Base-by-base conservation (phyloP, 202 grass and related monocot genomes). In the Saccharum hybrid region DNA sequence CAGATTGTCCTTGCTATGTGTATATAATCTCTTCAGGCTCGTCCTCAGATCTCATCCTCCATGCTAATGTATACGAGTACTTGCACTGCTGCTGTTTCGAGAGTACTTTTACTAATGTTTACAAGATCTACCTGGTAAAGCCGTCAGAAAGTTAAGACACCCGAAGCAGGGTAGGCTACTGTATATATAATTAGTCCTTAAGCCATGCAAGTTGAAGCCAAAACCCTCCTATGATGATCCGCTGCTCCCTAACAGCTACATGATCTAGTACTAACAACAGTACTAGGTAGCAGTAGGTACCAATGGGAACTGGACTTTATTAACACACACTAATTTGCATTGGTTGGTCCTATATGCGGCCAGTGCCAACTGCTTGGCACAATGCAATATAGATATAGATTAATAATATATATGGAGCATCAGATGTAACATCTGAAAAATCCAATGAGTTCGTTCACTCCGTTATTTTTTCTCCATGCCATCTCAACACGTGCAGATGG, bases 1-100 rank as follows among this genome's bases (percentile, higher is more conserved):
- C 64, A 41, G 78, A 34, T 28, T 16, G 78, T 80, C 65, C 64
- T 80, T 54, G 34, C 18, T 19, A 48, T 12, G 15, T 45, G n/a
- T 56, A 8, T 56, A 33, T 33, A 33, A 3, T 2, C 48, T 18
- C 15, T 18, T 51, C 15, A 51, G 15, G 48, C 49, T 52, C 49
- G 49, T 18, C 16, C 16, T 52, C 49, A 19, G 15, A 52, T 52
- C 49, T 52, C 49, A 52, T 52, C 15, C 18, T 52, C 49, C 49
- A 51, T 51, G 48, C 45, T 6, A 52, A 52, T 52, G 49, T 15
- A 52, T 52, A 18, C 16, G 48, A 51, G 48, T 51, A 51, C 48
- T 52, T 52, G 49, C 45, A 15, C 15, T 46, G 3, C 43, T 46
- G 11, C 4, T 51, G 49, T 19, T 18, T 52, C 48, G 48, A 18